Evolutionary conservation across 176 grass and related monocot genomes (phyloP), one percentile per base, ranked within the genome.

Genomic region (Secale cereale): DNA sequence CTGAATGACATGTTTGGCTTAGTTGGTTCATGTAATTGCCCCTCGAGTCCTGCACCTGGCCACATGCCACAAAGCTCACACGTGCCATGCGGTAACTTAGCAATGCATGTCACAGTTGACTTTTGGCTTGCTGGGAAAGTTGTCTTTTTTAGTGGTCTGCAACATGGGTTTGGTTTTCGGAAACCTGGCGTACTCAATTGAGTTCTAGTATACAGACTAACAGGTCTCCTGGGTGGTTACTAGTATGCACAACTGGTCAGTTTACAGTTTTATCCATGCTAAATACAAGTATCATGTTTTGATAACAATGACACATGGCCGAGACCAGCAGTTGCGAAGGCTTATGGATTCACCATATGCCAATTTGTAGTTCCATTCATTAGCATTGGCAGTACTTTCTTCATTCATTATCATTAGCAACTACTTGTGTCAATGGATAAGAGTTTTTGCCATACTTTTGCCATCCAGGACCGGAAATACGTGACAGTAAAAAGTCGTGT

Each of bases 391-490:
- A 5, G 59, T 75, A 35, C n/a, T 81, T 59, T 81, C 76, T 69
- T 89, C 22, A 4, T 89, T 69, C 17, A 36, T 67, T 54, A 36
- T 54, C n/a, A 48, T 84, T 74, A 72, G 20, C 30, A 14, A 36
- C 69, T 40, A 70, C 35, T 46, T 77, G 40, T 81, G 86, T 28
- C 14, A 74, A 62, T 54, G 76, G 82, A 83, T 90, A 82, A 86
- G 40, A 78, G 23, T 88, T 8, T 85, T 72, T 83, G 72, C 31
- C 61, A 63, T 81, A 59, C 59, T 86, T 87, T 65, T 87, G 46
- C 70, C 86, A 81, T 88, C 57, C 89, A 98, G 96, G 96, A 98
- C 35, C 92, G 93, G 74, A 94, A 94, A 39, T 94, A 98, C 6
- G 84, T 98, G 82, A 87, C 84, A 75, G 78, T 86, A 13, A 90